Evolutionary conservation across 2,329 filamentous ascomycete species (phyloP).

Genomic region (Epichloe hybrida): DNA sequence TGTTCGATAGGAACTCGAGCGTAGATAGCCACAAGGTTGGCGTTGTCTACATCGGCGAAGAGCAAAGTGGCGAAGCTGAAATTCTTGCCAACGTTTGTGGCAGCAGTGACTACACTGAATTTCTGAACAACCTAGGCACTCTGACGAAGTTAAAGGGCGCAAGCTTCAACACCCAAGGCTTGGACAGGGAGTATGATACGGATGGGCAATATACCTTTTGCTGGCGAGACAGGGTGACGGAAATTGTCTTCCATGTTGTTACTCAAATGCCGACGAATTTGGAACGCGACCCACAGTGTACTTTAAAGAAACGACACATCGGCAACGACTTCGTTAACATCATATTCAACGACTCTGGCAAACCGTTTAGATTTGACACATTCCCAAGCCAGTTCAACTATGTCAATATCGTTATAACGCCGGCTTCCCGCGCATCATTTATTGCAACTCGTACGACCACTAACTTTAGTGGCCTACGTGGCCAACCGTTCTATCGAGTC

Average conservation of each 20-base stretch:
- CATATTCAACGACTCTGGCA: slow-evolving; percentile 92
- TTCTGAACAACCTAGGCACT: slow-evolving; percentile 70
- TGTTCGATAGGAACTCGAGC: slow-evolving; percentile 77
- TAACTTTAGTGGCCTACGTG: slow-evolving; percentile 9
- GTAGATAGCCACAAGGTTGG: slow-evolving; percentile 94
- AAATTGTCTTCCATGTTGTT: slow-evolving; percentile 89
- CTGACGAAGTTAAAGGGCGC: slow-evolving; percentile 69
- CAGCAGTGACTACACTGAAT: slow-evolving; percentile 76
- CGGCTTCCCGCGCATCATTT: slow-evolving; percentile 67
- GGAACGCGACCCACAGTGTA: slow-evolving; percentile 60
- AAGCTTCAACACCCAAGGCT: slow-evolving; percentile 82
- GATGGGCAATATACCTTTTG: slow-evolving; percentile 85
- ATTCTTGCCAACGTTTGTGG: slow-evolving; percentile 81
- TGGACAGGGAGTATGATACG: slow-evolving; percentile 62
- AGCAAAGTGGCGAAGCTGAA: slow-evolving; percentile 68
- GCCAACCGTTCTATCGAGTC: slow-evolving; percentile 64
- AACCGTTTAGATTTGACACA: slow-evolving; percentile 76
- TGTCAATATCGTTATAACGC: slow-evolving; percentile 91
- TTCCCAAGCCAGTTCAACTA: slow-evolving; percentile 94
- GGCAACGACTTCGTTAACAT: slow-evolving; percentile 98
- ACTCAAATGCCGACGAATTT: slow-evolving; percentile 94
- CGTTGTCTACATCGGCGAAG: slow-evolving; percentile 82
- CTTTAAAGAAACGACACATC: slow-evolving; percentile 85
- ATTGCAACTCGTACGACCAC: slow-evolving; percentile 43
- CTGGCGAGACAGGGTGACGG: slow-evolving; percentile 89